Percentiles rank a stretch among this genome's conserved stretches.
Conservation (phyloP, 768 basidiomycete species). For the Naganishia vishniacii region DNA sequence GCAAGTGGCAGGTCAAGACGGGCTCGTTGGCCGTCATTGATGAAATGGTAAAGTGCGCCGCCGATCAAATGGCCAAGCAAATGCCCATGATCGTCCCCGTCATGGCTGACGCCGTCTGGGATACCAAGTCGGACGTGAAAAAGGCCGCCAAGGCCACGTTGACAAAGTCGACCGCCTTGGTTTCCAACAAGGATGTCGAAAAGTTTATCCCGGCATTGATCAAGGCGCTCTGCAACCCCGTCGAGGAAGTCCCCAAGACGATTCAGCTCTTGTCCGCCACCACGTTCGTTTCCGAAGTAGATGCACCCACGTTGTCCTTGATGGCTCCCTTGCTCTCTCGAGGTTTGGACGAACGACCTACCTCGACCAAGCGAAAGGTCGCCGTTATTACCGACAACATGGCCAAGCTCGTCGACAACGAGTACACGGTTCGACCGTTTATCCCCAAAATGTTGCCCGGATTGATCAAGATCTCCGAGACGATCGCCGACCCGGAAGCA, state of each 20-base stretch:
- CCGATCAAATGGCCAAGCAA: constrained; percentile 74
- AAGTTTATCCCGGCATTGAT: constrained; percentile 87
- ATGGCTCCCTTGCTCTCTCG: constrained; percentile 94
- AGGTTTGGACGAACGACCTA: constrained; percentile 89
- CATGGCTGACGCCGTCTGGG: constrained; percentile 94
- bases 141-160: constrained; percentile 92
- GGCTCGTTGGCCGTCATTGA: constrained; percentile 75
- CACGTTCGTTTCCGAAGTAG: constrained; percentile 99
- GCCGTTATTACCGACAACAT: constrained; percentile 98
- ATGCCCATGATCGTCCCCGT: constrained; percentile 93
- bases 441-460: constrained; percentile 90
- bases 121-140: constrained; percentile 98
- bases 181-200: constrained; percentile 94
- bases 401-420: constrained; percentile 94
- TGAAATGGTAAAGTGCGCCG: constrained; percentile 77
- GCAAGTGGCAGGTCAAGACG: constrained; percentile 96
- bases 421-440: constrained; percentile 92
- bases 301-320: constrained; percentile 89
- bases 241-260: constrained; percentile 96
- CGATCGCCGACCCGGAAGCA: constrained; percentile 96
- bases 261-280: constrained; percentile 92
- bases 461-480: constrained; percentile 87
- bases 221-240: constrained; percentile 95
- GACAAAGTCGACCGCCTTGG: constrained; percentile 85
- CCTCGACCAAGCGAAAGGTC: constrained; percentile 94